Conservation (phyloP, 2,329 filamentous ascomycete genomes). For the Neofusicoccum laricinum region DNA sequence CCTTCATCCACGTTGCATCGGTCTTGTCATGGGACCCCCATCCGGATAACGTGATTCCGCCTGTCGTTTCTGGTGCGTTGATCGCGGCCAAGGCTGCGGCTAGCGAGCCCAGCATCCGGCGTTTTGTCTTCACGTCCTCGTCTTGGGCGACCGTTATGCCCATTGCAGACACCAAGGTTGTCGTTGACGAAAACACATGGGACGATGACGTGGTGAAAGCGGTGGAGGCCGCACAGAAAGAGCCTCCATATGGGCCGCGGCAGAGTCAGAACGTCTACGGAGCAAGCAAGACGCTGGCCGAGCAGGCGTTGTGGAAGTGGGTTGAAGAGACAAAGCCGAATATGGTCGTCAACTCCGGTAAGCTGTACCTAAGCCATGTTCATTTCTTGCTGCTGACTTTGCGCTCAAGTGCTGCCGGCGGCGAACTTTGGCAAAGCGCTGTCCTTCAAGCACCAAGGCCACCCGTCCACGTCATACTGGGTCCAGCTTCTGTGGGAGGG, state of each 20-base stretch:
- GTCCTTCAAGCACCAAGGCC: slow-evolving; percentile 19
- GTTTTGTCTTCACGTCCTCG: slow-evolving; percentile 46
- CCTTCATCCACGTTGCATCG: slow-evolving; percentile 47
- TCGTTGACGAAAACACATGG: slow-evolving; percentile 28
- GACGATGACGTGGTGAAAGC: slow-evolving; percentile 30
- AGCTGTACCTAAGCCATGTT: background rate
- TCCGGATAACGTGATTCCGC: slow-evolving; percentile 41
- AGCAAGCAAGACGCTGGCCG: slow-evolving; percentile 43
- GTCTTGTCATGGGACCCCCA: slow-evolving; percentile 38
- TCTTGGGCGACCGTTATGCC: slow-evolving; percentile 31
- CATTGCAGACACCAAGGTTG: slow-evolving; percentile 29
- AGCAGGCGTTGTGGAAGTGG: slow-evolving; percentile 44
- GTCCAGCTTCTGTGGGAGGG: slow-evolving; percentile 19
- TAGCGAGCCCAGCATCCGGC: slow-evolving; percentile 40
- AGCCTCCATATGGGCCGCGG: slow-evolving; percentile 20
- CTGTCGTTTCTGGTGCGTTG: slow-evolving; percentile 34
- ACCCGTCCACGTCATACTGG: slow-evolving; percentile 19
- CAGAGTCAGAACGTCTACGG: slow-evolving; percentile 33
- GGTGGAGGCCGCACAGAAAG: slow-evolving; percentile 31
- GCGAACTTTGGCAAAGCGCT: slow-evolving; percentile 21
- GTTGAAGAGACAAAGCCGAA: slow-evolving; percentile 37
- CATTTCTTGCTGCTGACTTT: background rate
- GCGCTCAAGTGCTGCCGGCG: background rate
- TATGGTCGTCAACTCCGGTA: slow-evolving; percentile 39
- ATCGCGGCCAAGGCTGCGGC: slow-evolving; percentile 42